A percentile compares a stretch with the other conserved stretches of the same genome.
phyloP scores from a whole-genome alignment of 2,329 filamentous ascomycete genomes.

The Exophiala xenobiotica region DNA sequence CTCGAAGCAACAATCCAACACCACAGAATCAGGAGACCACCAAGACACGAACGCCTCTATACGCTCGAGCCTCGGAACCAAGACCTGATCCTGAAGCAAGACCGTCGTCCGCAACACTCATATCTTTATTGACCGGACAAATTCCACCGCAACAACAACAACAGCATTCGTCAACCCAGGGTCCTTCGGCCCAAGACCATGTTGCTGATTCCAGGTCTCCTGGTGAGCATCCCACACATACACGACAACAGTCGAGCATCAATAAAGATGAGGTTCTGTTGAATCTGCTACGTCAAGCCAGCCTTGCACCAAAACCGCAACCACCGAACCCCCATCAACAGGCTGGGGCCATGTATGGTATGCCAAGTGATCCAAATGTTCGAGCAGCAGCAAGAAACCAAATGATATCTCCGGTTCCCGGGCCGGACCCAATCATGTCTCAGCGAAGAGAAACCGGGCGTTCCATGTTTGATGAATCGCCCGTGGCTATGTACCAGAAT shows the following conservation, averaged over 20 bases:
- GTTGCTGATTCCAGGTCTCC: conserved; percentile 21
- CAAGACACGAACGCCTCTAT: conserved; percentile 36
- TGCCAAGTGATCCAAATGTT: conserved; percentile 4
- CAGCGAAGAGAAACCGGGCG: conserved; percentile 22
- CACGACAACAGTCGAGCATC: conserved; percentile 24
- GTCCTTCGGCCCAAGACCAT: conserved; percentile 11
- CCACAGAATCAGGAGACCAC: conserved; percentile 39
- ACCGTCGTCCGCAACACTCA: conserved; percentile 6
- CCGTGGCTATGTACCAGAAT: conserved; percentile 41
- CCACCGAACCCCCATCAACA: conserved; percentile 22
- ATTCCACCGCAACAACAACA: conserved; percentile 4
- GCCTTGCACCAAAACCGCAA: conserved; percentile 27
- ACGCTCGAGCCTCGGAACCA: conserved; percentile 39
- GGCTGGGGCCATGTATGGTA: conserved; percentile 13
- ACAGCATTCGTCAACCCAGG: conserved; percentile 1
- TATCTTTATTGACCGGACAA: conserved; percentile 11
- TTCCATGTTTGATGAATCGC: conserved; percentile 45
- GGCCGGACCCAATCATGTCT: conserved; percentile 13
- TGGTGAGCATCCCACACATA: conserved; percentile 14
- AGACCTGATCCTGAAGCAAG: conserved; percentile 22
- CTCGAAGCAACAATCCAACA: conserved; percentile 46
- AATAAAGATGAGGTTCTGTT: conserved; percentile 28
- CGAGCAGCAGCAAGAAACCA: conserved; percentile 14
- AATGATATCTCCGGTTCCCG: conserved; percentile 15
- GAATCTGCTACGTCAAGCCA: conserved; percentile 28